These are phyloP conservation scores for Fragilaria radians DNA, from an alignment of 108 stramenopile species.

Conservation along the genomic window DNA sequence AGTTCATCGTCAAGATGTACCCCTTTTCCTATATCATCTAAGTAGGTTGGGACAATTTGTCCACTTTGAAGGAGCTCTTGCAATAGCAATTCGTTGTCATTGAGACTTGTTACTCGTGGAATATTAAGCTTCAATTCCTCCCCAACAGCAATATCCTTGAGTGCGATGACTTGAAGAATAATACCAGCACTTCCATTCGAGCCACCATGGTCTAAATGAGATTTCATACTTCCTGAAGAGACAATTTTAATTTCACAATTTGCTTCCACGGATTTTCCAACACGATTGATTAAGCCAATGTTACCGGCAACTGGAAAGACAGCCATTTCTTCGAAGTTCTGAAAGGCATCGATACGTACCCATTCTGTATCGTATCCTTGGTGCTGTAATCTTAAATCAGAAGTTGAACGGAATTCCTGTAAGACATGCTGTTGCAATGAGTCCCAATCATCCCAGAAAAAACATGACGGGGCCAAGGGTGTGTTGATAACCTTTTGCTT, in stretches of 20 bases:
- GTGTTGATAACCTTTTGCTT: slow-evolving; percentile 12
- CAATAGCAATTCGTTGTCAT: slow-evolving; percentile 14
- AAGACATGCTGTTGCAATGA: slow-evolving; percentile 13
- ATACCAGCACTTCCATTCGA: slow-evolving; percentile 21
- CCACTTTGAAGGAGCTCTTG: slow-evolving; percentile 17
- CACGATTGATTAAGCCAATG: slow-evolving; percentile 26
- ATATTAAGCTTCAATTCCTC: slow-evolving; percentile 23
- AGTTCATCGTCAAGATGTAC: neutral
- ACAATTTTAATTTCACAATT: slow-evolving; percentile 1
- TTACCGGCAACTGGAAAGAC: slow-evolving; percentile 30
- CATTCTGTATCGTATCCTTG: slow-evolving; percentile 22
- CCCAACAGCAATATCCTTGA: slow-evolving; percentile 18
- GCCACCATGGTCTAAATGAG: neutral
- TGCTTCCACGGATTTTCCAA: slow-evolving; percentile 6
- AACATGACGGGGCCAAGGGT: slow-evolving; percentile 16
- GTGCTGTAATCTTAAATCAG: slow-evolving; percentile 20
- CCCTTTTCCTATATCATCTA: neutral
- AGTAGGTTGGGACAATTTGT: neutral
- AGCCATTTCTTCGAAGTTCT: slow-evolving; percentile 12
- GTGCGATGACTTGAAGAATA: slow-evolving; percentile 35
- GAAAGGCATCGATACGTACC: slow-evolving; percentile 7
- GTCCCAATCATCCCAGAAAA: slow-evolving; percentile 28
- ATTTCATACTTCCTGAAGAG: neutral
- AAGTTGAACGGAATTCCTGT: slow-evolving; percentile 4
- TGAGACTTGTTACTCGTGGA: slow-evolving; percentile 5